phyloP scores from a whole-genome alignment of 768 basidiomycete species.

The Kondoa subrosea region DNA sequence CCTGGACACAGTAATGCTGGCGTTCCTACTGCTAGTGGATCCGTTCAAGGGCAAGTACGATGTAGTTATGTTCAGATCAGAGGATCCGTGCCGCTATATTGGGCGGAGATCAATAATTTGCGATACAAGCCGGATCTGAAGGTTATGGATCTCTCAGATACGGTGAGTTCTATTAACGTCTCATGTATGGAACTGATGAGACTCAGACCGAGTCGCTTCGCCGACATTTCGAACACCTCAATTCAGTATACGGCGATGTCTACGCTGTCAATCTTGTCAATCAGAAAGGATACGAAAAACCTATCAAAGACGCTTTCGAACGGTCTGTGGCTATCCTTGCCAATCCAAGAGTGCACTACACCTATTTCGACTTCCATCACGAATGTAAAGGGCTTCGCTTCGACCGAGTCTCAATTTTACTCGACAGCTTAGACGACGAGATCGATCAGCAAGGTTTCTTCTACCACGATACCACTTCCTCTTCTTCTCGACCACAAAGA shows the following conservation, averaged over 20 bases:
- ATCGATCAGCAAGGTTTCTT: constrained; percentile 60
- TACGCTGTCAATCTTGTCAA: constrained; percentile 81
- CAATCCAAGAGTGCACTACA: constrained; percentile 56
- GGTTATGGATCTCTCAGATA: constrained; percentile 79
- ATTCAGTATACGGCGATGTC: constrained; percentile 57
- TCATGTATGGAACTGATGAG: neutral
- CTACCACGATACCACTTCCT: constrained; percentile 41
- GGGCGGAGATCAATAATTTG: constrained; percentile 90
- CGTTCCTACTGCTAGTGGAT: constrained; percentile 20
- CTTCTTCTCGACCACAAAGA: constrained; percentile 38
- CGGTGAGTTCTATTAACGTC: constrained; percentile 45
- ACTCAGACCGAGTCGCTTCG: constrained; percentile 51
- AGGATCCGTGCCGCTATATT: constrained; percentile 84
- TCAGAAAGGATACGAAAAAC: constrained; percentile 77
- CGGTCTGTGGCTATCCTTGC: constrained; percentile 49
- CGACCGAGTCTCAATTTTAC: constrained; percentile 70
- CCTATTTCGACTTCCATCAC: constrained; percentile 93
- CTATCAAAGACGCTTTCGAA: constrained; percentile 90
- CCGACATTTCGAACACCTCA: constrained; percentile 56
- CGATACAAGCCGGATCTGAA: constrained; percentile 92
- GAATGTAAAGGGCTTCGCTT: constrained; percentile 90
- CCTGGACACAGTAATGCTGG: constrained; percentile 18
- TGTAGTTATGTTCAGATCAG: constrained; percentile 83
- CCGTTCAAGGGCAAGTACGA: constrained; percentile 31
- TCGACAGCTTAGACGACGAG: constrained; percentile 58